These are phyloP conservation scores for Asterella californica DNA, from an alignment of 225 moss, liverwort and hornwort genomes.

Conservation along the genomic window DNA sequence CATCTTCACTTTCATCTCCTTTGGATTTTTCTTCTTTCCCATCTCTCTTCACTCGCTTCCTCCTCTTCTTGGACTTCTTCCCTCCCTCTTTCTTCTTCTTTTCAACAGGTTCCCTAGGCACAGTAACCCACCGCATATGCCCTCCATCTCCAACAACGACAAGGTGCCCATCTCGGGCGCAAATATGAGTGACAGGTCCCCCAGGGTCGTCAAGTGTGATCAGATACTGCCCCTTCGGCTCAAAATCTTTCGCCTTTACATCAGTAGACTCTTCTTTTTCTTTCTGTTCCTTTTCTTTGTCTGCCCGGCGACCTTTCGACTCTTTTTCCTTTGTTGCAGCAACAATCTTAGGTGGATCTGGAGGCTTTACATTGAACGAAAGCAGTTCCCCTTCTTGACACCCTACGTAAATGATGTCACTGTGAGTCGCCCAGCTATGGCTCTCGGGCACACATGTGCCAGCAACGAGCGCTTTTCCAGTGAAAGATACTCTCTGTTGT, in stretches of 20 bases:
- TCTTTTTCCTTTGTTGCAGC: constrained; percentile 22
- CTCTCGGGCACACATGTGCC: constrained; percentile 49
- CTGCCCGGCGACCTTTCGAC: constrained; percentile 29
- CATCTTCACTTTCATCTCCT: constrained; percentile 34
- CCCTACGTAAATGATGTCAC: constrained; percentile 66
- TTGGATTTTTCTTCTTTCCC: constrained; percentile 21
- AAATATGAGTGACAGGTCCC: constrained; percentile 46
- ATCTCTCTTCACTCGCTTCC: constrained; percentile 32
- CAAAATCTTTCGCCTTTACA: constrained; percentile 18
- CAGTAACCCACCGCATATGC: constrained; percentile 57
- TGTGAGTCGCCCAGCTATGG: constrained; percentile 72
- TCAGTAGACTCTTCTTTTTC: constrained; percentile 23
- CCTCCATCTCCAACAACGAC: constrained; percentile 51
- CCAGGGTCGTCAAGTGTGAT: constrained; percentile 15
- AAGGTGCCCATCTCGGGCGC: constrained; percentile 57
- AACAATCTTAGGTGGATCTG: constrained; percentile 26
- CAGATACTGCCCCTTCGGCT: constrained; percentile 30
- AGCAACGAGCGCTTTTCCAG: constrained; percentile 37
- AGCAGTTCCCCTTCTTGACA: constrained; percentile 67
- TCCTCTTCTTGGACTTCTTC: constrained; percentile 36
- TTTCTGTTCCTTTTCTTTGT: constrained; percentile 23
- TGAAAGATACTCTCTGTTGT: constrained; percentile 64
- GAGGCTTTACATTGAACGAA: constrained; percentile 61
- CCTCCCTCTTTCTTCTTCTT: constrained; percentile 33
- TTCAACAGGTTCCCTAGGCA: constrained; percentile 47